A percentile compares a stretch with the other conserved stretches of the same genome.
Conservation (phyloP, 768 basidiomycete species). For the Phallus indusiatus region DNA sequence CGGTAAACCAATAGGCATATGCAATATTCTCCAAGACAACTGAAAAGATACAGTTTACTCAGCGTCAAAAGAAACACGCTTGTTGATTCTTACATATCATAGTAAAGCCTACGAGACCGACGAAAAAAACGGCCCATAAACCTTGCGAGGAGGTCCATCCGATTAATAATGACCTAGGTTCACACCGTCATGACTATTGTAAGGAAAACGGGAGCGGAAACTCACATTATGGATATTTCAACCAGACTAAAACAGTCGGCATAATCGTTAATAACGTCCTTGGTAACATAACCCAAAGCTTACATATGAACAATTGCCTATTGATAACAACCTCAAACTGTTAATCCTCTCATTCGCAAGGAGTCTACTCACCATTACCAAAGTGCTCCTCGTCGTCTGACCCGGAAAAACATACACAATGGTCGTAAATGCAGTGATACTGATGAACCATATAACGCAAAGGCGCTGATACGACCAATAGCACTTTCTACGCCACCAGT, state of each 20-base stretch:
- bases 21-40: background rate
- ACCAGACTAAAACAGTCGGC: background rate
- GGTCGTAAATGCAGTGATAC: background rate
- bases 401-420: constrained; percentile 6
- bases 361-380: background rate
- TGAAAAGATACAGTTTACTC: background rate
- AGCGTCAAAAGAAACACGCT: background rate
- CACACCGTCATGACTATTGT: background rate
- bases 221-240: constrained; percentile 4
- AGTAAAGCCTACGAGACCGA: constrained; percentile 2
- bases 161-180: constrained; percentile 1
- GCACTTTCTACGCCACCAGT: background rate
- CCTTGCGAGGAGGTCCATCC: background rate
- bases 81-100: background rate
- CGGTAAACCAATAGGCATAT: background rate
- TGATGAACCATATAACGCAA: background rate
- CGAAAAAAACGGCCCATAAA: background rate
- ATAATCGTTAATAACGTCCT: too few relatives aligned
- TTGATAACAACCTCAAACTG: background rate
- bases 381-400: background rate
- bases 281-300: background rate
- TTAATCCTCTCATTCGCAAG: background rate
- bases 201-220: background rate
- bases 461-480: constrained; percentile 4
- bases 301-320: constrained; percentile 3